A percentile compares a stretch with the other conserved stretches of the same genome.
Conservation (phyloP, 441 rosid genomes). For the Adansonia gregorii region DNA sequence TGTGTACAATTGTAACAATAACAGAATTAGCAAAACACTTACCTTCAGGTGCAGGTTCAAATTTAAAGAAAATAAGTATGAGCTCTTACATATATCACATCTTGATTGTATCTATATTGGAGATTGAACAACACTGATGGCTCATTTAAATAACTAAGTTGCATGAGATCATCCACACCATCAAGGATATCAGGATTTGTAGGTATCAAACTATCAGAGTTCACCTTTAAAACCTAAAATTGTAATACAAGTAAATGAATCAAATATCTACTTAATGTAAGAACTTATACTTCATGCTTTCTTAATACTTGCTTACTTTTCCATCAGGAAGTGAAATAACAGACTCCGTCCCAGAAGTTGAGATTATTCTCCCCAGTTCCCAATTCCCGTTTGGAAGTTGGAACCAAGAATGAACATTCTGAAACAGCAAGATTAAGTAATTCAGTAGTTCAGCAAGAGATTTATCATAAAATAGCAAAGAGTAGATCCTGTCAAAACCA, state of each 20-base stretch:
- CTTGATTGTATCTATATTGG: slow-evolving; percentile 81
- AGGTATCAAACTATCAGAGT: slow-evolving; percentile 74
- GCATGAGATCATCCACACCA: slow-evolving; percentile 99
- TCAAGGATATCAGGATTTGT: slow-evolving; percentile 99
- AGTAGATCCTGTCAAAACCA: slow-evolving; percentile 4
- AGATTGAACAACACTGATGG: slow-evolving; percentile 94
- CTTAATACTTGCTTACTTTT: slow-evolving; percentile 58
- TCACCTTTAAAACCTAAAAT: slow-evolving; percentile 67
- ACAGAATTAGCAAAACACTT: slow-evolving; percentile 25
- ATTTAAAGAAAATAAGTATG: slow-evolving; percentile 25
- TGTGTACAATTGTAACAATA: slow-evolving; percentile 28
- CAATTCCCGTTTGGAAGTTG: slow-evolving; percentile 86
- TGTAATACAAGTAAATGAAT: slow-evolving; percentile 25
- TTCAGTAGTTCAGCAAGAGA: not conserved
- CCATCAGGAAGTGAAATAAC: slow-evolving; percentile 73
- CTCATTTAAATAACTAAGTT: slow-evolving; percentile 96
- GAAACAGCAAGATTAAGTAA: slow-evolving; percentile 34
- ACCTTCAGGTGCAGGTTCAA: slow-evolving; percentile 24
- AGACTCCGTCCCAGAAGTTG: slow-evolving; percentile 71
- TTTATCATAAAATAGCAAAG: not conserved
- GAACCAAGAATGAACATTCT: slow-evolving; percentile 89
- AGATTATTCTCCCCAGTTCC: slow-evolving; percentile 79
- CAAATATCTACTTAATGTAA: slow-evolving; percentile 29
- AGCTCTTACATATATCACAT: slow-evolving; percentile 89
- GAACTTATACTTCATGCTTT: slow-evolving; percentile 21